Evolutionary conservation across 192 early-diverging fungal genomes (phyloP), one percentile per base, ranked within the genome.

Genomic region (Radiomyces spectabilis): DNA sequence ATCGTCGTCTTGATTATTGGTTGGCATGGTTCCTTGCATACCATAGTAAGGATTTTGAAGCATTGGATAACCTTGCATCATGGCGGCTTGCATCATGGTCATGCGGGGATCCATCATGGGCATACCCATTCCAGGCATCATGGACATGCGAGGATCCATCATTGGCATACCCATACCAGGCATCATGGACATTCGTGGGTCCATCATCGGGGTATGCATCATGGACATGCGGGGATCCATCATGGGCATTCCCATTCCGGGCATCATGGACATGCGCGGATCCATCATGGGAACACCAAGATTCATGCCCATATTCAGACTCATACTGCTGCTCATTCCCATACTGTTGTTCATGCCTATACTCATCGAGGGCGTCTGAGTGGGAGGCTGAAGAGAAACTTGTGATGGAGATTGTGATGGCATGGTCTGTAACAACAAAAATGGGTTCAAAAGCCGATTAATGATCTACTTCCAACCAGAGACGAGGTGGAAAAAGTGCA

Each of bases 81-180:
- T 42, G n/a, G 12, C 19, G 8, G 41, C 6, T 18, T 5, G 25
- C 57, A 32, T 48, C 57, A 50, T 59, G 31, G 43, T 7, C 57
- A 59, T 59, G 5, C 46, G 37, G 18, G 58, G 58, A 54, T 62
- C 45, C 52, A 62, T 54, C 60, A 62, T 62, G 5, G 57, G 56
- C 33, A 8, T 35, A 19, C 44, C 45, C 55, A 57, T 57, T 13
- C 16, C 13, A 18, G 47, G 45, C 55, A 56, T 52, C 55, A 57
- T 56, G 10, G 39, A 32, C 62, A 64, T 64, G 21, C 62, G 54
- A 19, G 62, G 62, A 45, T 64, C 60, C 45, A 63, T 45, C 52
- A 55, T 55, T 19, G 60, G 60, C 18, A 47, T 41, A 29, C 42
- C 45, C 58, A 55, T 42, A 18, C 39, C 18, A 35, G 10, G 32